Evolutionary conservation across 192 early-diverging fungal genomes (phyloP).

Genomic region (Coemansia sp.): DNA sequence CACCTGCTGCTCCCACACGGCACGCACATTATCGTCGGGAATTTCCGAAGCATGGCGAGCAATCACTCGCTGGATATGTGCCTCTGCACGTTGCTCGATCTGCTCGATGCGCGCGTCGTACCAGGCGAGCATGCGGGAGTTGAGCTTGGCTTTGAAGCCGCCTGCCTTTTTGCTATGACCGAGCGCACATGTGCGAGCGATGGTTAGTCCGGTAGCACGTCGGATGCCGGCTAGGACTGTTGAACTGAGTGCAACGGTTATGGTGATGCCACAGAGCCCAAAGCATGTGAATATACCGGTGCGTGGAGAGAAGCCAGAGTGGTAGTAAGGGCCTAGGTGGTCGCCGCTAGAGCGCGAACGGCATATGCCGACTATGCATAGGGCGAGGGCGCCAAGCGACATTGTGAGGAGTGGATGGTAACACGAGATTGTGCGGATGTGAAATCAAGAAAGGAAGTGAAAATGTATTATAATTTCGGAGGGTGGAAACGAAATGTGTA

Average conservation of each 20-base stretch:
- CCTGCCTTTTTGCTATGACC: no score
- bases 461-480: no score
- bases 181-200: not conserved
- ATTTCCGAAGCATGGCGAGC: conserved; percentile 11
- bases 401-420: not conserved
- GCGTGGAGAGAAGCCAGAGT: not conserved
- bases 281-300: conserved; percentile 14
- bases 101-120: conserved; percentile 28
- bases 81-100: conserved; percentile 21
- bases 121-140: conserved; percentile 23
- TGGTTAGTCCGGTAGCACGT: conserved; percentile 34
- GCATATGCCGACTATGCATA: conserved; percentile 1
- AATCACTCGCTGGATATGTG: conserved; percentile 6
- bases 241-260: conserved; percentile 11
- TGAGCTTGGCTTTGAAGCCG: conserved; percentile 8
- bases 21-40: conserved; percentile 12
- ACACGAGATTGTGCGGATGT: not conserved
- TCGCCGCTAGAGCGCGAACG: conserved; percentile 5
- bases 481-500: no score
- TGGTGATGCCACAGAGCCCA: conserved; percentile 3
- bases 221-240: conserved; percentile 33
- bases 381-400: conserved; percentile 3
- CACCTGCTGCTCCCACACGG: conserved; percentile 35
- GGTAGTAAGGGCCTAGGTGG: conserved; percentile 1
- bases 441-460: no score